phyloP scores from a whole-genome alignment of 805 yeast genomes.

The Sugiyamaella valdiviana region DNA sequence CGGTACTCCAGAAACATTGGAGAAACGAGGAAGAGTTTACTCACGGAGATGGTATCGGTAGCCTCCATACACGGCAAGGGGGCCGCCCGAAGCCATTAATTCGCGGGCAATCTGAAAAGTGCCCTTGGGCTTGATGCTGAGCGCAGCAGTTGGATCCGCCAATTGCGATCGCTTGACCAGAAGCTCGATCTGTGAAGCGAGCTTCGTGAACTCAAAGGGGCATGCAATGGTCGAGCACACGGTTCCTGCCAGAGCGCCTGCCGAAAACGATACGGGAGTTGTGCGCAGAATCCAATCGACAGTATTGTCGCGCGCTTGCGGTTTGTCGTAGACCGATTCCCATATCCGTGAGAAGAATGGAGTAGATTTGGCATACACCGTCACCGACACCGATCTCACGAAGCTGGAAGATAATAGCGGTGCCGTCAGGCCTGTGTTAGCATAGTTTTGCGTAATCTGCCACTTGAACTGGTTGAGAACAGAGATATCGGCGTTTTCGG shows the following conservation, averaged over 20 bases:
- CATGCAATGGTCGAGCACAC: slow-evolving; percentile 49
- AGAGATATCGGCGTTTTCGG: too few species aligned
- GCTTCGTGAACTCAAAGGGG: slow-evolving; percentile 80
- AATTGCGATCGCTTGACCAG: slow-evolving; percentile 31
- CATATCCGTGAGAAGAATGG: slow-evolving; percentile 29
- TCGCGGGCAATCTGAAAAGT: slow-evolving; percentile 45
- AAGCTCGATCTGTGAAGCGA: slow-evolving; percentile 64
- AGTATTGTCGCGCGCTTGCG: slow-evolving; percentile 8
- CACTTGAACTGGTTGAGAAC: too few species aligned
- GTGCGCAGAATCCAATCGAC: slow-evolving; percentile 8
- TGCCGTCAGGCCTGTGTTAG: slow-evolving; percentile 40
- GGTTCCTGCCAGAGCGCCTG: slow-evolving; percentile 67
- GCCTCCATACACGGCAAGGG: slow-evolving; percentile 65
- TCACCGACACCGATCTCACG: slow-evolving; percentile 59
- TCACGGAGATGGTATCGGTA: slow-evolving; percentile 50
- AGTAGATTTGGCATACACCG: slow-evolving; percentile 52
- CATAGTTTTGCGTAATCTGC: too few species aligned
- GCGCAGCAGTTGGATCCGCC: slow-evolving; percentile 9
- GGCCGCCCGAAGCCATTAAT: slow-evolving; percentile 54
- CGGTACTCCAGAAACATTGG: not conserved
- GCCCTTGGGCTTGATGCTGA: slow-evolving; percentile 25
- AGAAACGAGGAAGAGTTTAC: not conserved
- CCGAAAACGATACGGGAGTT: slow-evolving; percentile 26
- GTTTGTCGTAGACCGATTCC: slow-evolving; percentile 12
- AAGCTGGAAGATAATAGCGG: slow-evolving; percentile 59